Evolutionary conservation across 192 early-diverging fungal species (phyloP).

Genomic region (Gigaspora rosea): DNA sequence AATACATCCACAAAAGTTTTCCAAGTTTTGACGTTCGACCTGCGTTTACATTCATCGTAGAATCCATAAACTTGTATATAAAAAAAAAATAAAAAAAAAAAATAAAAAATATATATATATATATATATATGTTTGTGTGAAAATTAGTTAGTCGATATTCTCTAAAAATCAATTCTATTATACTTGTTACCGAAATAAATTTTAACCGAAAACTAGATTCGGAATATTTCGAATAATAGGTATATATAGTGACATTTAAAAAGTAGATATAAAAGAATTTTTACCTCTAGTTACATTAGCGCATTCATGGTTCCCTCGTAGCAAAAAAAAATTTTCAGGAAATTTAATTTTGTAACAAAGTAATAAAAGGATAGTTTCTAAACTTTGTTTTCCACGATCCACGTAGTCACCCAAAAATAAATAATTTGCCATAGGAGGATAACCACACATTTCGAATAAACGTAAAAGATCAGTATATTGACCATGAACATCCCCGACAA

Average conservation of each 20-base stretch:
- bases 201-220: too few species aligned
- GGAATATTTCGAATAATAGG: too few species aligned
- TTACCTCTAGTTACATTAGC: constrained; percentile 86
- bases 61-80: constrained; percentile 84
- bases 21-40: constrained; percentile 87
- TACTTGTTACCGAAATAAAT: too few species aligned
- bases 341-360: constrained; percentile 97
- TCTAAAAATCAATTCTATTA: too few species aligned
- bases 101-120: background rate
- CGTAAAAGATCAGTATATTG: constrained; percentile 92
- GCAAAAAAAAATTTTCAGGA: constrained; percentile 95
- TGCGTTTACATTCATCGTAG: constrained; percentile 96
- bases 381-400: constrained; percentile 92
- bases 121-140: too few species aligned
- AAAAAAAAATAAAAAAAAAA: constrained; percentile 27
- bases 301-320: constrained; percentile 97
- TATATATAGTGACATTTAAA: too few species aligned
- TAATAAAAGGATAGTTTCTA: constrained; percentile 92
- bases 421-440: constrained; percentile 89
- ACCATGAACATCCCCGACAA: constrained; percentile 93
- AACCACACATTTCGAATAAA: constrained; percentile 92
- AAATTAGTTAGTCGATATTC: too few species aligned
- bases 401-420: constrained; percentile 96
- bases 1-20: constrained; percentile 92
- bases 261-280: background rate